A percentile compares a stretch with the other conserved stretches of the same genome.
phyloP scores from a whole-genome alignment of 163 green algal species.

The Prototheca wickerhamii region DNA sequence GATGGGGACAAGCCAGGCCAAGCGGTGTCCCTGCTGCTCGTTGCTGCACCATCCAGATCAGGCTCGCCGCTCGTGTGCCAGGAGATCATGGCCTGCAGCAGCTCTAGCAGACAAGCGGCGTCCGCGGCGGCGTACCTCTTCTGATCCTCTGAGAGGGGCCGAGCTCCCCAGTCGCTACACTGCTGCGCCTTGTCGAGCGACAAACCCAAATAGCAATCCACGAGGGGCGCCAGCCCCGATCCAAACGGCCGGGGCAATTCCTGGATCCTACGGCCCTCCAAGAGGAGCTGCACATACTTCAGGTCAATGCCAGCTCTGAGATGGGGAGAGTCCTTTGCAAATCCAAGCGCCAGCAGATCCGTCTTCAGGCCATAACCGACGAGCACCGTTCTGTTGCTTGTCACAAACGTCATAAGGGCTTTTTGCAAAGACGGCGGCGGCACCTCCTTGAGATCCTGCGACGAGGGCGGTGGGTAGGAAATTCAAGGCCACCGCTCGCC shows the following conservation, averaged over 20 bases:
- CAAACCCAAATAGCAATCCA: conserved; percentile 25
- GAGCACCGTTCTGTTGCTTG: neutral
- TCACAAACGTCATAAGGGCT: neutral
- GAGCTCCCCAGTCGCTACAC: conserved; percentile 46
- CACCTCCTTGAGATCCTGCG: too few relatives aligned
- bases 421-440: too few relatives aligned
- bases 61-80: neutral
- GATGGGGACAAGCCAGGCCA: too few relatives aligned
- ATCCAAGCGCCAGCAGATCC: too few relatives aligned
- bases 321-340: too few relatives aligned
- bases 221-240: conserved; percentile 23
- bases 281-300: neutral
- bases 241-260: neutral
- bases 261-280: neutral
- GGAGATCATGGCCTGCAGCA: conserved; percentile 21
- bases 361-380: neutral
- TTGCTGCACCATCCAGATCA: neutral
- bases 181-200: conserved; percentile 56
- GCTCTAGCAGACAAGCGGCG: conserved; percentile 33
- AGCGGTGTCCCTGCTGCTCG: too few relatives aligned
- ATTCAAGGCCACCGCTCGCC: too few relatives aligned
- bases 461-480: too few relatives aligned
- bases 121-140: conserved; percentile 57
- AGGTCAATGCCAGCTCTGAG: too few relatives aligned
- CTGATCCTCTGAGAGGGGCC: conserved; percentile 40